Percentiles rank a stretch among this genome's conserved stretches.
phyloP scores from a whole-genome alignment of 2,329 filamentous ascomycete genomes.

The Massarina eburnea region DNA sequence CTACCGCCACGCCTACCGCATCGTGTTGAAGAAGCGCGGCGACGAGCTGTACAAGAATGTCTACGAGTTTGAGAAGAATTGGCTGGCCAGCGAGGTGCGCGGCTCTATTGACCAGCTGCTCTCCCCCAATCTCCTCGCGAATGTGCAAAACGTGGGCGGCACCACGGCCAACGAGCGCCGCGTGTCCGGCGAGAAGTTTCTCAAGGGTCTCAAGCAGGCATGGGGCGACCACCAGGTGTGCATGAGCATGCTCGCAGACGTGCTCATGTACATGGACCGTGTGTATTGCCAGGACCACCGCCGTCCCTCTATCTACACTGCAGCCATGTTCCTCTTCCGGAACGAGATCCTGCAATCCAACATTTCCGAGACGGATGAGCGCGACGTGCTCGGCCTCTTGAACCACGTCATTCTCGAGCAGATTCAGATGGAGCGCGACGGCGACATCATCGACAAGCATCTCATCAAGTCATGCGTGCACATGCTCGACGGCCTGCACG shows the following conservation, averaged over 20 bases:
- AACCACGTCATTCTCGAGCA: slow-evolving; percentile 85
- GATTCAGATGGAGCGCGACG: slow-evolving; percentile 87
- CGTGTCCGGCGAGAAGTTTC: slow-evolving; percentile 78
- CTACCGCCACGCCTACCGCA: slow-evolving; percentile 91
- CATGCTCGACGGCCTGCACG: slow-evolving; percentile 89
- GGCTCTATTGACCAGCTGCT: slow-evolving; percentile 71
- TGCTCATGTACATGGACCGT: slow-evolving; percentile 96
- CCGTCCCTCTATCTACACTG: slow-evolving; percentile 76
- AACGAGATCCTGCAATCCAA: slow-evolving; percentile 75
- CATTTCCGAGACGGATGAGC: slow-evolving; percentile 46
- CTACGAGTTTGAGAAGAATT: slow-evolving; percentile 76
- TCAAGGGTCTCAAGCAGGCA: slow-evolving; percentile 71
- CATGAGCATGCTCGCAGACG: slow-evolving; percentile 96
- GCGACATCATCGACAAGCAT: slow-evolving; percentile 82
- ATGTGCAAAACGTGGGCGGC: slow-evolving; percentile 47
- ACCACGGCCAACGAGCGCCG: slow-evolving; percentile 77
- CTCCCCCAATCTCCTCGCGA: slow-evolving; percentile 66
- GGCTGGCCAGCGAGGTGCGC: slow-evolving; percentile 76
- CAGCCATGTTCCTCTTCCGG: slow-evolving; percentile 84
- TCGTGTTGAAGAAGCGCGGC: slow-evolving; percentile 86
- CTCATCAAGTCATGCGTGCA: slow-evolving; percentile 80
- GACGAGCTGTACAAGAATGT: slow-evolving; percentile 79
- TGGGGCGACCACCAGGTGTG: slow-evolving; percentile 91
- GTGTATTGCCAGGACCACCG: slow-evolving; percentile 74
- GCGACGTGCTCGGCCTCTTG: slow-evolving; percentile 70